A percentile compares a stretch with the other conserved stretches of the same genome.
phyloP scores from a whole-genome alignment of 2,329 filamentous ascomycete genomes.

The Ambrosiella xylebori region DNA sequence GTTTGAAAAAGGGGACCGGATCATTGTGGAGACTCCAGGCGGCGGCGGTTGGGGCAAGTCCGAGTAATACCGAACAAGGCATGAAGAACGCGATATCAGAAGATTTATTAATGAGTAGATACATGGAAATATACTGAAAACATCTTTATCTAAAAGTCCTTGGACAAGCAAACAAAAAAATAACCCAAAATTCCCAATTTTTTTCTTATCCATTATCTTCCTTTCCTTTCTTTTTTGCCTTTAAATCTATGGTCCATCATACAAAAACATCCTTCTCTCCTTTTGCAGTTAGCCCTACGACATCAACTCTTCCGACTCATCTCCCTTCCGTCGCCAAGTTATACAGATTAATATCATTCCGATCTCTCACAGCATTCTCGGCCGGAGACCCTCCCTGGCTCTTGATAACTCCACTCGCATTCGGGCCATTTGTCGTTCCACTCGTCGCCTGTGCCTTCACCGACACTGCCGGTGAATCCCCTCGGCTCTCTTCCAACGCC shows the following conservation, averaged over 20 bases:
- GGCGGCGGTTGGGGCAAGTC: slow-evolving; percentile 58
- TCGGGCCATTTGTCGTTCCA: background rate
- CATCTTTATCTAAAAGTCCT: too few species aligned
- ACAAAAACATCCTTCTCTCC: too few species aligned
- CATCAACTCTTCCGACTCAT: background rate
- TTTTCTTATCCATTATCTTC: too few species aligned
- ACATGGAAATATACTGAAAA: too few species aligned
- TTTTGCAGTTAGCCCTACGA: too few species aligned
- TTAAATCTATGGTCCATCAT: too few species aligned
- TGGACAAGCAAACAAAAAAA: too few species aligned
- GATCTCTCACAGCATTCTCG: slow-evolving; percentile 2
- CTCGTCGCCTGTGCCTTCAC: slow-evolving; percentile 4
- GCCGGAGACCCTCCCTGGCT: background rate
- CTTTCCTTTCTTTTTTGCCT: too few species aligned
- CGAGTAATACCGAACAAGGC: background rate
- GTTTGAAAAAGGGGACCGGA: slow-evolving; percentile 60
- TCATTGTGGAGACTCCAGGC: slow-evolving; percentile 62
- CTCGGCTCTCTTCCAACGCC: slow-evolving; percentile 54
- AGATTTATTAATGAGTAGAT: too few species aligned
- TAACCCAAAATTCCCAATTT: too few species aligned
- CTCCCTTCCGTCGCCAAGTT: slow-evolving; percentile 10
- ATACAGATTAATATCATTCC: slow-evolving; percentile 11
- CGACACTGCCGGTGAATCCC: slow-evolving; percentile 31
- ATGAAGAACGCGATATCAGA: too few species aligned
- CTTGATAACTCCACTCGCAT: slow-evolving; percentile 3